Conservation (phyloP, 305 asterid species). For the Solanum hybrid region DNA sequence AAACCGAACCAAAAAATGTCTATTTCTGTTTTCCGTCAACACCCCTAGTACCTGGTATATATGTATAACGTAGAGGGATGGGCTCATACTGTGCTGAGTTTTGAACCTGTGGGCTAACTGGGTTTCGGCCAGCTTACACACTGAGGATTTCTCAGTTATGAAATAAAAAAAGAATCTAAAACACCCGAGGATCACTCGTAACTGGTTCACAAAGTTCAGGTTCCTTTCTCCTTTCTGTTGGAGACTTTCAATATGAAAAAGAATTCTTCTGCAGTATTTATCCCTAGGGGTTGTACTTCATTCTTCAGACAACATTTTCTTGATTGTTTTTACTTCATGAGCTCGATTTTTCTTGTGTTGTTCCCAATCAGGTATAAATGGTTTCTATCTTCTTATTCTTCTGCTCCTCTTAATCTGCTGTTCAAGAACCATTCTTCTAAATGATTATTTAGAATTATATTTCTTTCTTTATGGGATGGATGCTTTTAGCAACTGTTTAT, state of each 20-base stretch:
- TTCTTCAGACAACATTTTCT: not conserved
- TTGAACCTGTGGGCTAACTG: not conserved
- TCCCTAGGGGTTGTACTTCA: not conserved
- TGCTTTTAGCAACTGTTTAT: not conserved
- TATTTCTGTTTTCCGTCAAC: not conserved
- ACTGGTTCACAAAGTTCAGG: not conserved
- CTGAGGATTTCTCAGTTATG: not conserved
- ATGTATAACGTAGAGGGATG: not conserved
- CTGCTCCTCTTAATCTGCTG: not conserved
- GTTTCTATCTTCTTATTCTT: not conserved
- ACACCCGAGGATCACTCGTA: not conserved
- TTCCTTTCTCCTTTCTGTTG: not conserved
- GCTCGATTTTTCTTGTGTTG: not conserved
- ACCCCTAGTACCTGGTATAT: not conserved
- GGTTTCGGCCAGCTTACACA: not conserved
- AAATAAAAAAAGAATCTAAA: not conserved
- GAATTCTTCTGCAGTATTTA: not conserved
- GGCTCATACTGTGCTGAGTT: not conserved
- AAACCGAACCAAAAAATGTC: not conserved
- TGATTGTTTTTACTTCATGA: not conserved
- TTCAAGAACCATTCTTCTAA: not conserved
- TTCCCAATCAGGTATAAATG: not conserved
- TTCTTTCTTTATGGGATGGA: not conserved
- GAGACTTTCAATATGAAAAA: not conserved
- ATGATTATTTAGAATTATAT: not conserved